phyloP scores from a whole-genome alignment of 257 asterid genomes.

The Cynanchum wilfordii region DNA sequence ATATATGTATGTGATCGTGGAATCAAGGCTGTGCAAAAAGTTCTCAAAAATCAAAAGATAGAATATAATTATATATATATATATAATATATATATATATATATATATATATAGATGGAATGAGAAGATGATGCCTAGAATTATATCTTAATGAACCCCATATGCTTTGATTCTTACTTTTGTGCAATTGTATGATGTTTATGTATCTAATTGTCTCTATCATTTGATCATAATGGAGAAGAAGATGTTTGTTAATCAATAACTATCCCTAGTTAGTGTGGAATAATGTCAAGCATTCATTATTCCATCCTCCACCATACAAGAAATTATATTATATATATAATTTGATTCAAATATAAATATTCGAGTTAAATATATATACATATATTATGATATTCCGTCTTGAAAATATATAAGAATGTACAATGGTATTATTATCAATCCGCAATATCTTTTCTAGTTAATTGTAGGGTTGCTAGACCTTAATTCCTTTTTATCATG shows the following conservation, averaged over 20 bases:
- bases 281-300: neutral
- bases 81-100: too few species aligned
- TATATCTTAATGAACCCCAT: too few species aligned
- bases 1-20: neutral
- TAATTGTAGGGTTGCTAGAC: too few species aligned
- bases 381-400: too few species aligned
- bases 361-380: too few species aligned
- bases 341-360: too few species aligned
- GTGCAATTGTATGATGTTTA: neutral
- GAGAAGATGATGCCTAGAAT: neutral
- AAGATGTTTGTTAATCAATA: neutral
- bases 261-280: neutral
- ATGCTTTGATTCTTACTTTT: neutral
- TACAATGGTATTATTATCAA: too few species aligned
- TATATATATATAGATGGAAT: too few species aligned
- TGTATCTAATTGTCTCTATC: neutral
- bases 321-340: too few species aligned
- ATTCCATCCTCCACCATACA: too few species aligned
- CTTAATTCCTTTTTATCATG: neutral
- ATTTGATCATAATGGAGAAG: neutral
- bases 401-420: too few species aligned
- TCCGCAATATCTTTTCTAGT: too few species aligned
- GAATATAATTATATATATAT: neutral
- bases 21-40: neutral
- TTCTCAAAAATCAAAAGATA: neutral